Conservation (phyloP, 1,139 yeast species). For the Pichia sp. region DNA sequence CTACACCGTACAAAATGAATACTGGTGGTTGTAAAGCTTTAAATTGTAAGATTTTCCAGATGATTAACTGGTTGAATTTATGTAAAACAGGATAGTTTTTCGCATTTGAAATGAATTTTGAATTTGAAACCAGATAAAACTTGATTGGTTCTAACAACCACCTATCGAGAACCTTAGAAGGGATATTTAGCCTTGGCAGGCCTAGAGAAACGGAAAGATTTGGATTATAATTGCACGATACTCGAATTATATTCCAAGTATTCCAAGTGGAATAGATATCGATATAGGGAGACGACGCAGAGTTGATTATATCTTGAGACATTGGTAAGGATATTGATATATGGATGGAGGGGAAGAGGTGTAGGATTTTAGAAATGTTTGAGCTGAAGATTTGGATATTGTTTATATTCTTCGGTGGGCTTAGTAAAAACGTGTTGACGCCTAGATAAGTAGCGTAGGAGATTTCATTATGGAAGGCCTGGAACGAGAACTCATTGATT, state of each 20-base stretch:
- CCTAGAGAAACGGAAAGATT: conserved; percentile 53
- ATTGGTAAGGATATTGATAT: conserved; percentile 38
- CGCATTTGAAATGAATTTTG: conserved; percentile 49
- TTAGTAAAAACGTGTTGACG: conserved; percentile 42
- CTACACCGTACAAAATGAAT: conserved; percentile 40
- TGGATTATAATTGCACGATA: conserved; percentile 44
- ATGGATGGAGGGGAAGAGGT: conserved; percentile 23
- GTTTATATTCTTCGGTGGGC: conserved; percentile 55
- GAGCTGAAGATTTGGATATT: conserved; percentile 35
- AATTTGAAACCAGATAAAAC: conserved; percentile 46
- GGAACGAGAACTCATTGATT: conserved; percentile 45
- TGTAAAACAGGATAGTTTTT: conserved; percentile 57
- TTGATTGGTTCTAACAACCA: conserved; percentile 65
- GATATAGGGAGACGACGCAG: conserved; percentile 8
- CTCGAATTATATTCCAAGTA: conserved; percentile 58
- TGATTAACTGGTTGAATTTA: conserved; percentile 44
- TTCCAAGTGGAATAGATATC: conserved; percentile 63
- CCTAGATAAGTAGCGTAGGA: conserved; percentile 56
- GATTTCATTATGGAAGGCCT: conserved; percentile 50
- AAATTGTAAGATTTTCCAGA: conserved; percentile 33
- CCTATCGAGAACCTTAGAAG: conserved; percentile 42
- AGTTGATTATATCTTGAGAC: conserved; percentile 32
- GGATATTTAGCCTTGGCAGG: conserved; percentile 43
- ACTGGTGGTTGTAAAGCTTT: conserved; percentile 27
- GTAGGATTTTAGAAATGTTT: conserved; percentile 21